phyloP scores from a whole-genome alignment of 805 yeast genomes.

The Tetrapisispora fleetii region DNA sequence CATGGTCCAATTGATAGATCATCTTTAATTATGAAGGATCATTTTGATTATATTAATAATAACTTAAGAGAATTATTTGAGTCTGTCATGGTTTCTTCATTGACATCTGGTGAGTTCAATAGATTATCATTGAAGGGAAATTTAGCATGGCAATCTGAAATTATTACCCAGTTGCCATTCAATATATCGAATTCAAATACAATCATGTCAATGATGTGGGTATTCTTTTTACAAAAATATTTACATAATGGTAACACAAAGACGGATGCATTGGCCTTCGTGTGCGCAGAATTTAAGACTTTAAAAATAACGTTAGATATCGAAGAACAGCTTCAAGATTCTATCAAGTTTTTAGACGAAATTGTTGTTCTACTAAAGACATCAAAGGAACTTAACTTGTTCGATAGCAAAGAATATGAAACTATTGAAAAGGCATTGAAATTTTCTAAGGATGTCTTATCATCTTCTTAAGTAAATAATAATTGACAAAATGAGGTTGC shows the following conservation, averaged over 20 bases:
- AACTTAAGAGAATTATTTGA: constrained; percentile 48
- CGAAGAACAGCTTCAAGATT: constrained; percentile 21
- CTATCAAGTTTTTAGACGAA: constrained; percentile 16
- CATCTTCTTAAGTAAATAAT: background rate
- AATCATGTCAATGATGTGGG: constrained; percentile 39
- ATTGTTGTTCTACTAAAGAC: constrained; percentile 11
- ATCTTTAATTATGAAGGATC: constrained; percentile 57
- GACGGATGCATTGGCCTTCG: constrained; percentile 23
- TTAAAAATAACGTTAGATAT: constrained; percentile 22
- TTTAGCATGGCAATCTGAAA: constrained; percentile 43
- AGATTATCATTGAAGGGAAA: constrained; percentile 37
- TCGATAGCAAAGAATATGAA: constrained; percentile 15
- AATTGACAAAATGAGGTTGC: background rate
- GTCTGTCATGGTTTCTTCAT: constrained; percentile 39
- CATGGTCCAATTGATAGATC: constrained; percentile 64
- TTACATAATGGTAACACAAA: constrained; percentile 28
- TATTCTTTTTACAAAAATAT: constrained; percentile 27
- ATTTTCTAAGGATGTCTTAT: constrained; percentile 14
- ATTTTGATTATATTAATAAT: constrained; percentile 42
- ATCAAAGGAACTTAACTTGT: constrained; percentile 13
- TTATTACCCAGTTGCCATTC: constrained; percentile 55
- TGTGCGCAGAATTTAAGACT: constrained; percentile 23
- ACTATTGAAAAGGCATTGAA: constrained; percentile 18
- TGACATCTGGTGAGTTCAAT: constrained; percentile 48
- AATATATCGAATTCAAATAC: constrained; percentile 47